Evolutionary conservation across 306 rosid species (phyloP), one percentile per base, ranked within the genome.

Genomic region (Gynostemma pentaphyllum): DNA sequence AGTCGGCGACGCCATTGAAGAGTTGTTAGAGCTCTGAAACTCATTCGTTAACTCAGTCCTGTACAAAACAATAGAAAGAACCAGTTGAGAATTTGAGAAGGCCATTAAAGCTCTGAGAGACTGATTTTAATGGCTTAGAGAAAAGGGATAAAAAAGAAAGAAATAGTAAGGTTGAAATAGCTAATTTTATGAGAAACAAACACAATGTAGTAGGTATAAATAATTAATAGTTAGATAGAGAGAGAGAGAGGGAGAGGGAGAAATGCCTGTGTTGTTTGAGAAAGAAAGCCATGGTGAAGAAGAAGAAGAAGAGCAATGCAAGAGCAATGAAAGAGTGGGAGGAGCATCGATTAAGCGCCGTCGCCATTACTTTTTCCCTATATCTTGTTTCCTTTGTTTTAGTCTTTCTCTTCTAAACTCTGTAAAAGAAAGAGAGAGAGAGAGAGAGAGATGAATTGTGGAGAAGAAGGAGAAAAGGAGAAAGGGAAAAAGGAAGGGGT

Each of bases 1-100:
- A n/a, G n/a, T n/a, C n/a, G n/a, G n/a, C 62, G 61, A 79, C 72
- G 76, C 96, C 99, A 92, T 88, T 74, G 95, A 79, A 24, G 94
- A 78, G 78, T 81, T 80, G 62, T 70, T 82, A 39, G 74, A 88
- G 95, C 94, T 92, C 84, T 74, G 80, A 68, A 83, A 41, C 73
- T 79, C 21, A 47, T 46, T 78, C 2, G 75, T 65, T 64, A 67
- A 81, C 66, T 28, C 83, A 75, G 76, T 73, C 45, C 99, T 88
- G 48, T 23, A 55, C n/a, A 39, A 29, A 45, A 11, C 2, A 9
- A 11, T 54, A 7, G 21, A 18, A 3, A 9, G 22, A 6, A 60
- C 60, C 65, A 5, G 1, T 45, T 12, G 26, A 1, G 10, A 2
- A 7, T 52, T 21, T 13, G 48, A 66, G 36, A 1, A 51, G 60